A percentile compares a stretch with the other conserved stretches of the same genome.
These are phyloP conservation scores for Porcisia deanei DNA, from an alignment of 208 protist species.

Conservation along the genomic window DNA sequence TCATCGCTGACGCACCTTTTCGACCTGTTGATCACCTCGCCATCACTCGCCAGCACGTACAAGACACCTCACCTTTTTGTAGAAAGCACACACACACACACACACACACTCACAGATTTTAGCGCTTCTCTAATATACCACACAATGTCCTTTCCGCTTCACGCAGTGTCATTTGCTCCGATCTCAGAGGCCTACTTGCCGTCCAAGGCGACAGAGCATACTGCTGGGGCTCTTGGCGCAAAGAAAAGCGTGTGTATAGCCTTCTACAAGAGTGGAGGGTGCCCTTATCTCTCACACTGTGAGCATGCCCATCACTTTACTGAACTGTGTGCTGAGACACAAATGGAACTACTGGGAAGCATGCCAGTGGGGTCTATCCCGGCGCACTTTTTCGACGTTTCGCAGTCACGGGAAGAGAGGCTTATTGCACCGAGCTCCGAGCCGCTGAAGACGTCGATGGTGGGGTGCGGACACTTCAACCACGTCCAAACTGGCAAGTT, in stretches of 20 bases:
- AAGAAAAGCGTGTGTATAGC: constrained; percentile 75
- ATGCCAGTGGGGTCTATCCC: constrained; percentile 63
- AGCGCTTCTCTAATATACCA: background rate
- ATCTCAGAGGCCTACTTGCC: constrained; percentile 13
- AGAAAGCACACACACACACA: background rate
- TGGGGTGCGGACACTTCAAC: constrained; percentile 46
- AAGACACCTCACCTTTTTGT: background rate
- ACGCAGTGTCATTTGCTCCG: constrained; percentile 37
- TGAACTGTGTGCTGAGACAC: constrained; percentile 53
- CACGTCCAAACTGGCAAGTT: constrained; percentile 17
- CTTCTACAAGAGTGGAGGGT: constrained; percentile 69
- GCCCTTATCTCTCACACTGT: constrained; percentile 59
- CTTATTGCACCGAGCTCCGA: background rate
- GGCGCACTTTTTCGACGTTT: constrained; percentile 49
- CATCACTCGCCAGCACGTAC: background rate
- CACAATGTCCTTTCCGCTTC: constrained; percentile 55
- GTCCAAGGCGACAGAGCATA: constrained; percentile 4
- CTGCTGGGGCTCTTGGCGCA: background rate
- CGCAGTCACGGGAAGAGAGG: background rate
- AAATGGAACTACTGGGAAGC: constrained; percentile 57
- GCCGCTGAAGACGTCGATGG: constrained; percentile 37
- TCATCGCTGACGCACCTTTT: background rate
- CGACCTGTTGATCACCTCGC: background rate
- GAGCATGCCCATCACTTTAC: constrained; percentile 75
- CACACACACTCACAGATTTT: background rate